Conservation (phyloP, 192 early-diverging fungal species). For the Spizellomyces punctatus region DNA sequence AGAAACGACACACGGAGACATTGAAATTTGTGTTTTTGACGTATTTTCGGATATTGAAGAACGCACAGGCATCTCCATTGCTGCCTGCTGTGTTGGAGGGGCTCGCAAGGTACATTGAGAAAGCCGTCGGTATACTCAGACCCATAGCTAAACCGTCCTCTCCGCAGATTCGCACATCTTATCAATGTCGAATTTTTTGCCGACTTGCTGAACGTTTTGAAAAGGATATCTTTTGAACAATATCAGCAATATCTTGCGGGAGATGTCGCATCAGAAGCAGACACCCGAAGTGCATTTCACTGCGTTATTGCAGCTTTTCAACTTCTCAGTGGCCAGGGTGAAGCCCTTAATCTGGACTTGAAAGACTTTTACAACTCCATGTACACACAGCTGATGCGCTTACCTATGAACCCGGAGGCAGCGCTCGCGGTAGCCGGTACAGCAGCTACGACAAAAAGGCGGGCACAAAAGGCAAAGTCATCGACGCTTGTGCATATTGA, state of each 20-base stretch:
- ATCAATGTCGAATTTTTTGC: slow-evolving; percentile 96
- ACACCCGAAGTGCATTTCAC: slow-evolving; percentile 75
- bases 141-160: slow-evolving; percentile 16
- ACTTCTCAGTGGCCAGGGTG: slow-evolving; percentile 87
- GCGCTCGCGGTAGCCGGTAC: slow-evolving; percentile 31
- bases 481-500: slow-evolving; percentile 20
- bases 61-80: slow-evolving; percentile 70
- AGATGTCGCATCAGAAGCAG: slow-evolving; percentile 36
- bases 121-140: too few relatives aligned
- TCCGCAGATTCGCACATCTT: slow-evolving; percentile 82
- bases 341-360: slow-evolving; percentile 89
- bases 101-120: slow-evolving; percentile 57
- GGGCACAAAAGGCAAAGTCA: slow-evolving; percentile 36
- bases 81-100: slow-evolving; percentile 80
- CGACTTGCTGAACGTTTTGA: slow-evolving; percentile 82
- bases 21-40: slow-evolving; percentile 92
- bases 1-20: slow-evolving; percentile 85
- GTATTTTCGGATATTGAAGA: slow-evolving; percentile 95
- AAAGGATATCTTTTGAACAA: slow-evolving; percentile 74
- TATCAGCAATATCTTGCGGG: slow-evolving; percentile 55
- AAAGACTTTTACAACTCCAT: slow-evolving; percentile 88
- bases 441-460: slow-evolving; percentile 36
- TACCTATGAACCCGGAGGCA: slow-evolving; percentile 64
- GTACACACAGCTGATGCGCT: slow-evolving; percentile 75
- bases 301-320: slow-evolving; percentile 90